phyloP scores from a whole-genome alignment of 1,284 basidiomycete genomes.

The Irpex rosettiformis region DNA sequence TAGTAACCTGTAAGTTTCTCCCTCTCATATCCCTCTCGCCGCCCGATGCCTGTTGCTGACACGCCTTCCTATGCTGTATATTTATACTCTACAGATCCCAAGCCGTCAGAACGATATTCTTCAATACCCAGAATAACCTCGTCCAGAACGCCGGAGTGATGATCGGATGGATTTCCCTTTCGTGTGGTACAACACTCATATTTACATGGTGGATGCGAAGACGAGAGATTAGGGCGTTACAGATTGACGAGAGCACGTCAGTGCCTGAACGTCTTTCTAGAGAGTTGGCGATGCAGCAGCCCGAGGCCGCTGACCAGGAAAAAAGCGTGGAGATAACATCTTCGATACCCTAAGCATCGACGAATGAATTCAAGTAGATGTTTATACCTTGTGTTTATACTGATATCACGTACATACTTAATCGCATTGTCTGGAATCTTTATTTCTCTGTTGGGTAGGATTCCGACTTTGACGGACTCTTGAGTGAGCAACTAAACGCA shows the following conservation, averaged over 20 bases:
- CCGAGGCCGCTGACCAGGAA: background rate
- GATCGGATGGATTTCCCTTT: slow-evolving; percentile 40
- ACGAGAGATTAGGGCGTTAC: slow-evolving; percentile 17
- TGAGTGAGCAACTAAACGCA: too few species aligned
- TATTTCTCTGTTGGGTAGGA: background rate
- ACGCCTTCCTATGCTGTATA: background rate
- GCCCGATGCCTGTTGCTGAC: background rate
- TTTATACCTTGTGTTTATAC: background rate
- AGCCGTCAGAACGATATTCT: slow-evolving; percentile 44
- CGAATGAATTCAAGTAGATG: background rate
- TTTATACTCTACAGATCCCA: slow-evolving; percentile 20
- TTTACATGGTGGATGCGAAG: slow-evolving; percentile 39
- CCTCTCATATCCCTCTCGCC: too few species aligned
- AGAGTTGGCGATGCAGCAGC: background rate
- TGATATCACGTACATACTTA: too few species aligned
- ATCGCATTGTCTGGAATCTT: background rate
- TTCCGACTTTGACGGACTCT: too few species aligned
- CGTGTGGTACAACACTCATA: slow-evolving; percentile 34
- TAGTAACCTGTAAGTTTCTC: slow-evolving; percentile 21
- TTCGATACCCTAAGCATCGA: background rate
- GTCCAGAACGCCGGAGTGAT: slow-evolving; percentile 43
- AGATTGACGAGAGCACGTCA: slow-evolving; percentile 4
- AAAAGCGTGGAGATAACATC: background rate
- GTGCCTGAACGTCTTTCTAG: background rate
- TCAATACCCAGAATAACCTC: slow-evolving; percentile 44